These are phyloP conservation scores for Noccaea caerulescens DNA, from an alignment of 345 rosid species.

Conservation along the genomic window DNA sequence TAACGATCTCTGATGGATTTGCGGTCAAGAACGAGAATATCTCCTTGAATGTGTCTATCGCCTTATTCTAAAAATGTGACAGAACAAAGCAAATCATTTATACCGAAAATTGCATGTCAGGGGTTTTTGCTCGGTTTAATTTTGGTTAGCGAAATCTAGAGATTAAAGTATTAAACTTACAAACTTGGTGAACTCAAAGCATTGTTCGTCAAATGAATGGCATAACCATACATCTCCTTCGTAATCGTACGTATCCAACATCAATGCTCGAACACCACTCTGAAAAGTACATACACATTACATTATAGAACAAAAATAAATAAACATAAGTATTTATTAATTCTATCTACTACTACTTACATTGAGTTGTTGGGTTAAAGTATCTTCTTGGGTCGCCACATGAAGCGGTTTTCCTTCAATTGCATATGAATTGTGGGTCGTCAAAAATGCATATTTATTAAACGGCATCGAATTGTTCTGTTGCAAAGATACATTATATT, in stretches of 20 bases:
- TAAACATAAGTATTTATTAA: not conserved
- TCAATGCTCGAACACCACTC: constrained; percentile 70
- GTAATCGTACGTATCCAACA: constrained; percentile 70
- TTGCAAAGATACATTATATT: not conserved
- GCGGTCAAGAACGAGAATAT: constrained; percentile 53
- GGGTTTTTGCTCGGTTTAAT: not conserved
- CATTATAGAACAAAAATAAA: not conserved
- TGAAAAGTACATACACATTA: constrained; percentile 30
- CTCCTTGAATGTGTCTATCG: constrained; percentile 54
- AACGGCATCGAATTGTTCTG: constrained; percentile 62
- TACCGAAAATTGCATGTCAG: not conserved
- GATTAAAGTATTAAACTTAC: constrained; percentile 48
- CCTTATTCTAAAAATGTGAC: constrained; percentile 46
- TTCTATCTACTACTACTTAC: constrained; percentile 42
- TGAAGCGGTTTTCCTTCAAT: constrained; percentile 46
- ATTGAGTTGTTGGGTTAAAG: constrained; percentile 58
- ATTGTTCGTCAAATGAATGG: constrained; percentile 55
- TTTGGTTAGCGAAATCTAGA: not conserved
- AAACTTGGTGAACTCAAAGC: constrained; percentile 58
- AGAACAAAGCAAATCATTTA: not conserved
- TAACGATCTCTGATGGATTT: constrained; percentile 60
- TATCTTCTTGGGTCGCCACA: constrained; percentile 76
- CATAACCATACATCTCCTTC: constrained; percentile 65
- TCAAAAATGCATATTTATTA: constrained; percentile 60
- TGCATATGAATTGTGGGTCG: constrained; percentile 67